Evolutionary conservation across 768 basidiomycete species (phyloP).

Genomic region (Amanita rimosa): DNA sequence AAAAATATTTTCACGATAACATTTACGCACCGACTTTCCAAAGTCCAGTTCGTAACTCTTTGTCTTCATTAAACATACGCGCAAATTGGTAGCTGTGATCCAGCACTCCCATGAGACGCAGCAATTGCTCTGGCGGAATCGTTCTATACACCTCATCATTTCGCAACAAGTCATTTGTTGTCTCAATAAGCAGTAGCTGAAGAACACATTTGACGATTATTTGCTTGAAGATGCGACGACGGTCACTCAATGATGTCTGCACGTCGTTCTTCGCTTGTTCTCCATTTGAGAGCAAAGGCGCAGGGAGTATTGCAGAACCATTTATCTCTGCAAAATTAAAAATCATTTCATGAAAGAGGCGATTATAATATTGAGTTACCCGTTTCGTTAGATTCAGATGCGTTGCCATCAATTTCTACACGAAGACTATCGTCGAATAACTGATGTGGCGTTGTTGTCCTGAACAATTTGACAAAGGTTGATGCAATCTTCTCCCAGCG

Average conservation of each 20-base stretch:
- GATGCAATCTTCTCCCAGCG: slow-evolving; percentile 90
- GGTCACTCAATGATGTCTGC: slow-evolving; percentile 51
- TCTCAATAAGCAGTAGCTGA: slow-evolving; percentile 92
- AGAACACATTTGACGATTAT: slow-evolving; percentile 99
- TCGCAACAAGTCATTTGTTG: slow-evolving; percentile 88
- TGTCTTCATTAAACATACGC: slow-evolving; percentile 94
- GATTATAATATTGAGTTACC: slow-evolving; percentile 15
- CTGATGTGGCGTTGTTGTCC: slow-evolving; percentile 95
- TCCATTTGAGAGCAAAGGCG: slow-evolving; percentile 74
- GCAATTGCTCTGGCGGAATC: slow-evolving; percentile 88
- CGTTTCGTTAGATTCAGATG: slow-evolving; percentile 43
- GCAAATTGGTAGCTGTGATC: slow-evolving; percentile 99
- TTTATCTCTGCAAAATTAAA: slow-evolving; percentile 39
- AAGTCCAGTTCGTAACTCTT: slow-evolving; percentile 88
- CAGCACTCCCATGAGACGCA: slow-evolving; percentile 89
- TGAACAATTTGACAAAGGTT: slow-evolving; percentile 93
- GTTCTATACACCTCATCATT: slow-evolving; percentile 86
- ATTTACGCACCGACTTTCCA: slow-evolving; percentile 93
- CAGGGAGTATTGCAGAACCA: slow-evolving; percentile 65
- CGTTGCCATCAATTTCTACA: slow-evolving; percentile 61
- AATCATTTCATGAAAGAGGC: not conserved
- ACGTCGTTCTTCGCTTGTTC: slow-evolving; percentile 37
- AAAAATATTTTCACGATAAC: not conserved
- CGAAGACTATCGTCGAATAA: slow-evolving; percentile 88
- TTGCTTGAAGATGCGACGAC: slow-evolving; percentile 88